phyloP scores from a whole-genome alignment of 2,329 filamentous ascomycete species.

The Alternaria panax region DNA sequence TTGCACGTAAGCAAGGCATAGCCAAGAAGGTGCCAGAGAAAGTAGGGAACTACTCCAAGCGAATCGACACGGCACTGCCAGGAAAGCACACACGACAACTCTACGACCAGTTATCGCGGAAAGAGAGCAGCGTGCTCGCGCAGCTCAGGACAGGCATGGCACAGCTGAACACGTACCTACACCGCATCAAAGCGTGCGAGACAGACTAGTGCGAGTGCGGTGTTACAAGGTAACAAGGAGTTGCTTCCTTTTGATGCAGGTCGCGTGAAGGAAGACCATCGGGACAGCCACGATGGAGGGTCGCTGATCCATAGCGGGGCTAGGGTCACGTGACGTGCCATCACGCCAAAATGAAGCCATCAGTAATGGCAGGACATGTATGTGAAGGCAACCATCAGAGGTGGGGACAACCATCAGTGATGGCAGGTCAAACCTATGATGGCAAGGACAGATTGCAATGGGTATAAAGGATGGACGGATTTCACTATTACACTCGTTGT shows the following conservation, averaged over 20 bases:
- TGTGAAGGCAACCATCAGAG: too few relatives aligned
- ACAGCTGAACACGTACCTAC: slow-evolving; percentile 15
- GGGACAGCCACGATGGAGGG: neutral
- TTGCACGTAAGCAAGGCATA: slow-evolving; percentile 13
- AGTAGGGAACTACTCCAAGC: slow-evolving; percentile 12
- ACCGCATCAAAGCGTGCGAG: slow-evolving; percentile 11
- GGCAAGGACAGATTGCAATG: too few relatives aligned
- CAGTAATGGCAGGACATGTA: too few relatives aligned
- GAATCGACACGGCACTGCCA: slow-evolving; percentile 15
- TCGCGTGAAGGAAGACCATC: neutral
- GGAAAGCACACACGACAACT: slow-evolving; percentile 17
- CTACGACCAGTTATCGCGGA: slow-evolving; percentile 13
- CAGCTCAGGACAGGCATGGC: slow-evolving; percentile 19
- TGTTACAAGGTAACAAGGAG: neutral
- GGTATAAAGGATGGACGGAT: too few relatives aligned
- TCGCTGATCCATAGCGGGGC: neutral
- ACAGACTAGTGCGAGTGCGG: slow-evolving; percentile 9
- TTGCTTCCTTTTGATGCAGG: neutral
- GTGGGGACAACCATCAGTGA: too few relatives aligned
- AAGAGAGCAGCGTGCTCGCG: slow-evolving; percentile 14
- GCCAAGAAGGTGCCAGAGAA: slow-evolving; percentile 14
- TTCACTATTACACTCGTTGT: too few relatives aligned
- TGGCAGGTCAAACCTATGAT: too few relatives aligned
- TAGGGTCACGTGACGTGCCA: neutral
- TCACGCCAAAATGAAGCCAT: too few relatives aligned